These are phyloP conservation scores for Daucus carota DNA, from an alignment of 129 eudicot species.

Conservation along the genomic window DNA sequence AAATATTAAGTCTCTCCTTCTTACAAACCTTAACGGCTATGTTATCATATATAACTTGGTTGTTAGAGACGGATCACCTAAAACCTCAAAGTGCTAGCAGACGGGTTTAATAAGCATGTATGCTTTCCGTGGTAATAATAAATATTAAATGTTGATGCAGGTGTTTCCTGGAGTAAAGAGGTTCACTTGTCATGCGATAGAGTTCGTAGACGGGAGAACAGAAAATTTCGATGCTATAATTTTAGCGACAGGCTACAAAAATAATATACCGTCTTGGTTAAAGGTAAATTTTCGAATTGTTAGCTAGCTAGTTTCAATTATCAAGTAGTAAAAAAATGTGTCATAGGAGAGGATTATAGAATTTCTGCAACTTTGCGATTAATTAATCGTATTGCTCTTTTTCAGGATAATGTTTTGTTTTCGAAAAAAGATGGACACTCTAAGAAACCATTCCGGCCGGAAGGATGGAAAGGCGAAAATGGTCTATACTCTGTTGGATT, in stretches of 20 bases:
- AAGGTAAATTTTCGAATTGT: slow-evolving; percentile 28
- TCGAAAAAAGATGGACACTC: slow-evolving; percentile 53
- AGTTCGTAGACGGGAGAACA: slow-evolving; percentile 51
- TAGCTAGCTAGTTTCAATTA: not conserved
- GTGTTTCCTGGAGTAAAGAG: slow-evolving; percentile 54
- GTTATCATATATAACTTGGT: no score
- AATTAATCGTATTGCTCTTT: not conserved
- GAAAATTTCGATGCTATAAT: slow-evolving; percentile 54
- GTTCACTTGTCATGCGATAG: slow-evolving; percentile 31
- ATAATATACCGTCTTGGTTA: slow-evolving; percentile 60
- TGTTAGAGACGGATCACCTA: not conserved
- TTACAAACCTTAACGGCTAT: no score
- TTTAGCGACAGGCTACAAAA: slow-evolving; percentile 59
- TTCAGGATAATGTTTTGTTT: slow-evolving; percentile 41
- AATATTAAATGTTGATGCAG: slow-evolving; percentile 23
- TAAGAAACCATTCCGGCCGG: slow-evolving; percentile 38
- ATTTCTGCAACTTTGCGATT: not conserved
- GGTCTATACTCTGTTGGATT: slow-evolving; percentile 63
- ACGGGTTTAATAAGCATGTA: not conserved
- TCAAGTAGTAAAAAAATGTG: not conserved
- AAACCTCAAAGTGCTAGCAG: not conserved
- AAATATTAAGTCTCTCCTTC: no score
- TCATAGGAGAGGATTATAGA: not conserved
- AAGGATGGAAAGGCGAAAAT: slow-evolving; percentile 66
- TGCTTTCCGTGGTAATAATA: no score